Conservation (phyloP, 2,329 filamentous ascomycete species). For the Calcarisporium arbuscula region DNA sequence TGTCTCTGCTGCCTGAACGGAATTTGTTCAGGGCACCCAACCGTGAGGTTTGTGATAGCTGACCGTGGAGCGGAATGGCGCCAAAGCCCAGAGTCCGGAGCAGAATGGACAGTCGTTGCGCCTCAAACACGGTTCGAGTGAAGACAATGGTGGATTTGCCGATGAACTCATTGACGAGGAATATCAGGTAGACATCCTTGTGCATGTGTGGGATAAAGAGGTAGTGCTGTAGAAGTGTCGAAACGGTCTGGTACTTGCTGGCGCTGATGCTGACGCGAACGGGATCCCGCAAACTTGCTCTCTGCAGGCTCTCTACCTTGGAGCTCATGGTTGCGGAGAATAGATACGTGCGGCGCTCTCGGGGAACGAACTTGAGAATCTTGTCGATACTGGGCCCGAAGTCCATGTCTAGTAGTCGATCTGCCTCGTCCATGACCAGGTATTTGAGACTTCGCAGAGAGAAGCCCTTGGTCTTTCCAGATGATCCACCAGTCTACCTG, state of each 20-base stretch:
- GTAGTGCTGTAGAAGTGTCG: constrained; percentile 80
- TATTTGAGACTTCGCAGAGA: constrained; percentile 76
- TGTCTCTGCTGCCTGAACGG: constrained; percentile 69
- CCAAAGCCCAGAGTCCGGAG: constrained; percentile 80
- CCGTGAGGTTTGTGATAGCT: constrained; percentile 81
- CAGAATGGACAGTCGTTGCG: constrained; percentile 77
- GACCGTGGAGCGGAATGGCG: constrained; percentile 88
- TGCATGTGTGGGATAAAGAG: constrained; percentile 78
- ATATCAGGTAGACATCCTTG: constrained; percentile 87
- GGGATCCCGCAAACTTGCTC: constrained; percentile 80
- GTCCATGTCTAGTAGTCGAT: constrained; percentile 85
- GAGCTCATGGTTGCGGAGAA: constrained; percentile 93
- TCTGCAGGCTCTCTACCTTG: constrained; percentile 87
- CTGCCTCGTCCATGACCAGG: constrained; percentile 92
- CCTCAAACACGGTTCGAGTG: constrained; percentile 85
- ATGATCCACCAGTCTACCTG: constrained; percentile 83
- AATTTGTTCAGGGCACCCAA: constrained; percentile 89
- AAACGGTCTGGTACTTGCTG: constrained; percentile 86
- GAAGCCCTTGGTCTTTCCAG: constrained; percentile 97
- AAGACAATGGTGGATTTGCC: constrained; percentile 90
- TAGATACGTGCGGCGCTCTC: constrained; percentile 73
- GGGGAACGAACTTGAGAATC: constrained; percentile 80
- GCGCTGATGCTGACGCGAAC: constrained; percentile 74
- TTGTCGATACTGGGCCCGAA: constrained; percentile 92
- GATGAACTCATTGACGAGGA: constrained; percentile 76